phyloP scores from a whole-genome alignment of 306 rosid genomes.

The Vachellia pachyceras region DNA sequence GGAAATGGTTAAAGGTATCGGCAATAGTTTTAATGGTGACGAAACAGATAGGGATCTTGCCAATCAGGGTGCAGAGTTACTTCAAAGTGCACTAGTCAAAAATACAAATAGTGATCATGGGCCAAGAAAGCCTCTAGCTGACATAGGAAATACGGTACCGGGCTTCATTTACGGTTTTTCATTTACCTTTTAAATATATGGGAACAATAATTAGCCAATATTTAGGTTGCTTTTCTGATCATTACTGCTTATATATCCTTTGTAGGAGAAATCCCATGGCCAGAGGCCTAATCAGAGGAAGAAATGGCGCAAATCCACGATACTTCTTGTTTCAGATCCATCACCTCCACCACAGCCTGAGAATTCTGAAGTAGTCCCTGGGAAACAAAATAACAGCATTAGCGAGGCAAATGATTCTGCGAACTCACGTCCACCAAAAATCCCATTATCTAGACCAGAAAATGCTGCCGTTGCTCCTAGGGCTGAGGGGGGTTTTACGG shows the following conservation, averaged over 20 bases:
- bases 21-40: constrained; percentile 41
- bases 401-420: constrained; percentile 27
- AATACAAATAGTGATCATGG: constrained; percentile 50
- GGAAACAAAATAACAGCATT: constrained; percentile 33
- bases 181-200: not conserved
- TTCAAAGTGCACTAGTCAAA: constrained; percentile 76
- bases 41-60: constrained; percentile 59
- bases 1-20: constrained; percentile 40
- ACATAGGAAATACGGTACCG: constrained; percentile 88
- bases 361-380: constrained; percentile 42
- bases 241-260: not conserved
- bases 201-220: not conserved
- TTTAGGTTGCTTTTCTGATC: not conserved
- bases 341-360: constrained; percentile 58
- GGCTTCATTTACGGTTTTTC: constrained; percentile 4
- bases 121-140: constrained; percentile 76
- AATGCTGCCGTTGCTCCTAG: constrained; percentile 38
- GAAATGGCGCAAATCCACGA: constrained; percentile 79
- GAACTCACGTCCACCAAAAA: constrained; percentile 41
- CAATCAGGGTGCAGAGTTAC: constrained; percentile 85
- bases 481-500: constrained; percentile 41
- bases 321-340: constrained; percentile 73
- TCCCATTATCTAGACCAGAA: constrained; percentile 32
- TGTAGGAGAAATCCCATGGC: constrained; percentile 74
- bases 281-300: constrained; percentile 69